Percentiles rank a stretch among this genome's conserved stretches.
These are phyloP conservation scores for Acmispon strigosus DNA, from an alignment of 306 rosid species.

Conservation along the genomic window DNA sequence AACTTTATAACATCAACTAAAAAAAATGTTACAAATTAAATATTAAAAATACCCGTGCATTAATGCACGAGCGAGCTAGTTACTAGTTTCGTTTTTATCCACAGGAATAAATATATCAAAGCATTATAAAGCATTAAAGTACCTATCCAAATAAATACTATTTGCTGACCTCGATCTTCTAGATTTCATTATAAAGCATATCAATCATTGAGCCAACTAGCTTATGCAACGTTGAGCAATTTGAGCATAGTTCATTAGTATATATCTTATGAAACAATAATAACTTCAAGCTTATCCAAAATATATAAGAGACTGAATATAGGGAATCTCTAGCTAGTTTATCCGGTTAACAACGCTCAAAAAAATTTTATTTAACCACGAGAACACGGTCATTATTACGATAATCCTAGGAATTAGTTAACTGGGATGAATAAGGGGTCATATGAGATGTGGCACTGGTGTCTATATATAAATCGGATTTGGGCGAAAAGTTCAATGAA, in stretches of 20 bases:
- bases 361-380: no score
- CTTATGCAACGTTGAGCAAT: neutral
- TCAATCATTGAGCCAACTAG: neutral
- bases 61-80: no score
- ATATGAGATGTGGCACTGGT: no score
- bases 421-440: no score
- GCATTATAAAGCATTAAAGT: no score
- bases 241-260: no score
- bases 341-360: neutral
- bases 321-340: neutral
- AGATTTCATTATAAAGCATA: neutral
- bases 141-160: slow-evolving; percentile 19
- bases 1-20: no score
- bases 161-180: neutral
- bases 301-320: neutral
- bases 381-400: no score
- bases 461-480: no score
- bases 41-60: no score
- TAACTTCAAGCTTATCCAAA: neutral
- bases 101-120: neutral
- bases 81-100: slow-evolving; percentile 18
- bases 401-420: no score
- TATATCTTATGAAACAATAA: neutral
- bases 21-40: no score
- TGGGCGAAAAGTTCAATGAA: neutral